Conservation (phyloP, 768 basidiomycete genomes). For the Phanerochaete carnosa region DNA sequence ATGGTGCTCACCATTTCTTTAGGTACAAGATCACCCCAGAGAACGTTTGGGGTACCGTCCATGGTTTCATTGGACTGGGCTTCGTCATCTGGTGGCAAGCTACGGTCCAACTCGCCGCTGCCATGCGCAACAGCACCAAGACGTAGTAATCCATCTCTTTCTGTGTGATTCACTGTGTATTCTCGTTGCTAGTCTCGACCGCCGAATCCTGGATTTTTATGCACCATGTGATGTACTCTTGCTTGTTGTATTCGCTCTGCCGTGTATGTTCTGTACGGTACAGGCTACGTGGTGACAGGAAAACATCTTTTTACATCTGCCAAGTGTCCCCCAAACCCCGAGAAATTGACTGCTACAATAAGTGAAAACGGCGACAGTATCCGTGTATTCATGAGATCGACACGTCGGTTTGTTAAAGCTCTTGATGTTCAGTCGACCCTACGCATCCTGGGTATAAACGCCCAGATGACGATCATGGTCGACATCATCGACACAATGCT, state of each 20-base stretch:
- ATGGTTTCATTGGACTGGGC: slow-evolving; percentile 67
- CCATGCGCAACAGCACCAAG: slow-evolving; percentile 16
- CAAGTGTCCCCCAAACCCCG: neutral
- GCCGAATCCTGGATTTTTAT: neutral
- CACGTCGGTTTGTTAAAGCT: neutral
- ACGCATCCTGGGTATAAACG: slow-evolving; percentile 38
- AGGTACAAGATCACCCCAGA: slow-evolving; percentile 72
- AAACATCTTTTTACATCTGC: neutral
- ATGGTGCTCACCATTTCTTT: neutral
- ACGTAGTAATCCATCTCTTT: slow-evolving; percentile 17
- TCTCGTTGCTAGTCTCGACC: too few relatives aligned
- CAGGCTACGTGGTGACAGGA: neutral
- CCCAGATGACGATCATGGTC: slow-evolving; percentile 55
- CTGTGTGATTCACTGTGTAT: too few relatives aligned
- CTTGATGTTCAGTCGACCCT: slow-evolving; percentile 8
- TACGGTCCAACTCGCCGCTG: slow-evolving; percentile 44
- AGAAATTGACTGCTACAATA: neutral
- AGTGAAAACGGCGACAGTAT: neutral
- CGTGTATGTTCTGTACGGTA: neutral
- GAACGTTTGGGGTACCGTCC: slow-evolving; percentile 64
- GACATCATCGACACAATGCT: slow-evolving; percentile 63
- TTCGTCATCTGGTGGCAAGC: slow-evolving; percentile 84
- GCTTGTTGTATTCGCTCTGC: neutral
- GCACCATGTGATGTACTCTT: neutral
- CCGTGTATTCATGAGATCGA: too few relatives aligned